Percentiles rank a stretch among this genome's conserved stretches.
phyloP scores from a whole-genome alignment of 169 alveolate species.

The Cryptosporidium tyzzeri region DNA sequence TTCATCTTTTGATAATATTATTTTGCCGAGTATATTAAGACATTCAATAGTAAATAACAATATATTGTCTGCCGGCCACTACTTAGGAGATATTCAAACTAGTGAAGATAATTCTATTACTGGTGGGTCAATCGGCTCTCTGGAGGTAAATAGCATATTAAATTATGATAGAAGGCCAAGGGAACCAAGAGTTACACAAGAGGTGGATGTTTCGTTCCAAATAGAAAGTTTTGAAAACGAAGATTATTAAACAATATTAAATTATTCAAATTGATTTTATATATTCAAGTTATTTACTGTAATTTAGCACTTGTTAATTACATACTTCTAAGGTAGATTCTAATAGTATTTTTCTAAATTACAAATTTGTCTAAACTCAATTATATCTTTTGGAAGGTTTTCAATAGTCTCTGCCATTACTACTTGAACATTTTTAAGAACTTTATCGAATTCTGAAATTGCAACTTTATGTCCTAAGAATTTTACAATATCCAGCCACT shows the following conservation, averaged over 20 bases:
- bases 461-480: constrained; percentile 39
- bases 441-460: constrained; percentile 55
- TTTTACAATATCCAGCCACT: constrained; percentile 60
- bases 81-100: constrained; percentile 17
- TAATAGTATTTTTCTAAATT: constrained; percentile 34
- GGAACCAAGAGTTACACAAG: constrained; percentile 68
- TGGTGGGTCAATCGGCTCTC: not conserved
- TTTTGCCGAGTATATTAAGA: constrained; percentile 22
- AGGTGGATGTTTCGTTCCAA: constrained; percentile 52
- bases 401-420: constrained; percentile 54
- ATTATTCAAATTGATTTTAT: not conserved
- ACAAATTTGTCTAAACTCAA: constrained; percentile 64
- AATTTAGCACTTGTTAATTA: not conserved
- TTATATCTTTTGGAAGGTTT: constrained; percentile 54
- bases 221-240: constrained; percentile 1
- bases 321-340: not conserved
- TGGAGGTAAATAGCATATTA: not conserved
- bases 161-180: constrained; percentile 65
- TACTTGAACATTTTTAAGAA: constrained; percentile 42
- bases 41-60: not conserved
- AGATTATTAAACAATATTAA: too few relatives aligned
- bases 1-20: not conserved
- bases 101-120: not conserved
- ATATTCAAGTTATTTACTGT: not conserved
- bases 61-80: not conserved